phyloP scores from a whole-genome alignment of 495 filamentous ascomycete genomes.

The Thermochaetoides thermophila region DNA sequence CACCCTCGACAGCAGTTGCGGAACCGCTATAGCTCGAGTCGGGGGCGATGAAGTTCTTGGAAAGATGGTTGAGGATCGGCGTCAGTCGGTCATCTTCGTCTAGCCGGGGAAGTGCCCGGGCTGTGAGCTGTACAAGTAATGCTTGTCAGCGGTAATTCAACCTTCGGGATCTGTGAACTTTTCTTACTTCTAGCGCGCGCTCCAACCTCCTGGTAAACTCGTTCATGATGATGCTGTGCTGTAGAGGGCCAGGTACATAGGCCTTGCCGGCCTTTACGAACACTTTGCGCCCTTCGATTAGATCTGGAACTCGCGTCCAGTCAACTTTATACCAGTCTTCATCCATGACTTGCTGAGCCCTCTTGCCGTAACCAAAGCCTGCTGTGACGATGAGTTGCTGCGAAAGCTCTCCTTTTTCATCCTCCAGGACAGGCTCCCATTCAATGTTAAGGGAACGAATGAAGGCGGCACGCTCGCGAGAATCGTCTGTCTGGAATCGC shows the following conservation, averaged over 20 bases:
- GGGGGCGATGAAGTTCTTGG: conserved; percentile 81
- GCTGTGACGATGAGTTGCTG: conserved; percentile 23
- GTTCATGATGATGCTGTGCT: conserved; percentile 72
- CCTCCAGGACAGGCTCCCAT: conserved; percentile 60
- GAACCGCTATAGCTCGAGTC: conserved; percentile 58
- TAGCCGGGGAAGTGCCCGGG: conserved; percentile 74
- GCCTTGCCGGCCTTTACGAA: conserved; percentile 71
- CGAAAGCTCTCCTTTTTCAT: conserved; percentile 47
- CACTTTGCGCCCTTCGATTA: conserved; percentile 67
- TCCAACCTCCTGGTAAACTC: conserved; percentile 73
- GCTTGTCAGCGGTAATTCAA: conserved; percentile 5
- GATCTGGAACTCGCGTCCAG: conserved; percentile 82
- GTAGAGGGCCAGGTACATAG: conserved; percentile 78
- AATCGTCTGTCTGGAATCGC: conserved; percentile 57
- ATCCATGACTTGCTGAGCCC: conserved; percentile 36
- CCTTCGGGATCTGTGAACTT: no score
- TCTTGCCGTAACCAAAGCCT: conserved; percentile 14
- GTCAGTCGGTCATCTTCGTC: conserved; percentile 95
- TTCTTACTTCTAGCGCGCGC: conserved; percentile 60
- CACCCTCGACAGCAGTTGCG: conserved; percentile 37
- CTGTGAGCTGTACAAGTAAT: conserved; percentile 50
- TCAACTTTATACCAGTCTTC: conserved; percentile 90
- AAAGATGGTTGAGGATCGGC: conserved; percentile 84
- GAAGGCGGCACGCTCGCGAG: conserved; percentile 55
- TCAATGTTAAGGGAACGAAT: conserved; percentile 63